phyloP scores from a whole-genome alignment of 495 filamentous ascomycete genomes.

The Achaetomiella virescens region DNA sequence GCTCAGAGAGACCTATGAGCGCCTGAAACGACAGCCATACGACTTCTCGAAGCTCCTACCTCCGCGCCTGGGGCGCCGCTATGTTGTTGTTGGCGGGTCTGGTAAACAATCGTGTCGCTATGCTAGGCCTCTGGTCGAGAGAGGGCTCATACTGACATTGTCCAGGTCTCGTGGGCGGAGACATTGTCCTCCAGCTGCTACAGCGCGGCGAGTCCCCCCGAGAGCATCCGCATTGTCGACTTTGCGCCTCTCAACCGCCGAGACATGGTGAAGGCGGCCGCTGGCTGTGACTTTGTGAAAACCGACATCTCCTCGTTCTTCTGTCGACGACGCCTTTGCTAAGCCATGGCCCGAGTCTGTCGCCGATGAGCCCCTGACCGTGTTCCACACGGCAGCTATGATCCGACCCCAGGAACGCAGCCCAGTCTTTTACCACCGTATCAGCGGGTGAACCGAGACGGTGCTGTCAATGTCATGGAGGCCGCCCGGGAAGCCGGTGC shows the following conservation, averaged over 20 bases:
- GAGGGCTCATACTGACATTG: background rate
- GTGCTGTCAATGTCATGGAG: slow-evolving; percentile 51
- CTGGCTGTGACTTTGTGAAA: slow-evolving; percentile 41
- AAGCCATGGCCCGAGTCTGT: slow-evolving; percentile 45
- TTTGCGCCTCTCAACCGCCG: slow-evolving; percentile 38
- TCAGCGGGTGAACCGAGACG: slow-evolving; percentile 52
- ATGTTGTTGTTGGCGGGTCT: slow-evolving; percentile 53
- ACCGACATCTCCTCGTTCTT: slow-evolving; percentile 47
- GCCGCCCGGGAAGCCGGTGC: slow-evolving; percentile 44
- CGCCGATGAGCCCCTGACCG: slow-evolving; percentile 44
- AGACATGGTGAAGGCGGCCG: slow-evolving; percentile 32
- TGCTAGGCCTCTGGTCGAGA: background rate
- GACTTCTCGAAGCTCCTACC: slow-evolving; percentile 46
- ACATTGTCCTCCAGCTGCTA: slow-evolving; percentile 50
- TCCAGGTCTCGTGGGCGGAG: slow-evolving; percentile 50
- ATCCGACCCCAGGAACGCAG: slow-evolving; percentile 48
- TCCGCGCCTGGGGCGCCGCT: slow-evolving; percentile 48
- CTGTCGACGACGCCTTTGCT: slow-evolving; percentile 43
- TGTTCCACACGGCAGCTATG: slow-evolving; percentile 53
- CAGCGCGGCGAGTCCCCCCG: slow-evolving; percentile 47
- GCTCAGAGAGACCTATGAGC: slow-evolving; percentile 43
- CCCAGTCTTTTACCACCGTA: slow-evolving; percentile 37
- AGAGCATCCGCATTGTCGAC: slow-evolving; percentile 51
- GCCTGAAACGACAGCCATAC: slow-evolving; percentile 38
- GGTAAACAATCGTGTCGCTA: slow-evolving; percentile 30